phyloP scores from a whole-genome alignment of 2,329 filamentous ascomycete species.

The Ophiostoma ips region DNA sequence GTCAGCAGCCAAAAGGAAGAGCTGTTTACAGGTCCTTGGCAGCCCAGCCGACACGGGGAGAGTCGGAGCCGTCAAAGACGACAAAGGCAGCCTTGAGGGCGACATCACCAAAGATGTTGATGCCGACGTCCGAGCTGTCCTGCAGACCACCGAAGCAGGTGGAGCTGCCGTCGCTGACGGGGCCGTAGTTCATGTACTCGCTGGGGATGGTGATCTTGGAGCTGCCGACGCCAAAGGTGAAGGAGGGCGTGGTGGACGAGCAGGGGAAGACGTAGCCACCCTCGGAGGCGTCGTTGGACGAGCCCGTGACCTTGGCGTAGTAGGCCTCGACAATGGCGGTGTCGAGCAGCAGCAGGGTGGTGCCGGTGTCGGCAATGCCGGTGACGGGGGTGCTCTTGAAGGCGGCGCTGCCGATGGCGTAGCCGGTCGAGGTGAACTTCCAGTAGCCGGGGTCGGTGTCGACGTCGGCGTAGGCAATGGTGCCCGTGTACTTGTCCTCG shows the following conservation, averaged over 20 bases:
- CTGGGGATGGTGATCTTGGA: slow-evolving; percentile 20
- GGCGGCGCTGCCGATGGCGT: slow-evolving; percentile 30
- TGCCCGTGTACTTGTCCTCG: slow-evolving; percentile 36
- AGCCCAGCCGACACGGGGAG: slow-evolving; percentile 16
- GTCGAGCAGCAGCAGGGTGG: slow-evolving; percentile 26
- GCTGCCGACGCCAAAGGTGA: slow-evolving; percentile 22
- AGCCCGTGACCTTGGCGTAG: slow-evolving; percentile 24
- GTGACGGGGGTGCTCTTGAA: slow-evolving; percentile 25
- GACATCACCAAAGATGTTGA: slow-evolving; percentile 21
- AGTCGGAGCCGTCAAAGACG: slow-evolving; percentile 22
- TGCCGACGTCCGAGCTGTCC: slow-evolving; percentile 14
- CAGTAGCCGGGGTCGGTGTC: slow-evolving; percentile 39
- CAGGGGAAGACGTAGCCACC: slow-evolving; percentile 27
- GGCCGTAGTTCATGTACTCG: slow-evolving; percentile 23
- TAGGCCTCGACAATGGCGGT: slow-evolving; percentile 25
- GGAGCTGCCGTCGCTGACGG: slow-evolving; percentile 17
- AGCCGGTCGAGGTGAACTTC: slow-evolving; percentile 37
- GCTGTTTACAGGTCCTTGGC: slow-evolving; percentile 11
- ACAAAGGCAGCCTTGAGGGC: slow-evolving; percentile 21
- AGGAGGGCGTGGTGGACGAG: slow-evolving; percentile 20
- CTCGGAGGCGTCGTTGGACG: slow-evolving; percentile 20
- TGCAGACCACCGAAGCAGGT: slow-evolving; percentile 26
- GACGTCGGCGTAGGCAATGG: slow-evolving; percentile 35
- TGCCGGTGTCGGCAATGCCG: slow-evolving; percentile 29
- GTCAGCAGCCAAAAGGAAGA: not conserved